Evolutionary conservation across 805 yeast genomes (phyloP), one percentile per base, ranked within the genome.

Genomic region (Nakazawaea wyomingensis): DNA sequence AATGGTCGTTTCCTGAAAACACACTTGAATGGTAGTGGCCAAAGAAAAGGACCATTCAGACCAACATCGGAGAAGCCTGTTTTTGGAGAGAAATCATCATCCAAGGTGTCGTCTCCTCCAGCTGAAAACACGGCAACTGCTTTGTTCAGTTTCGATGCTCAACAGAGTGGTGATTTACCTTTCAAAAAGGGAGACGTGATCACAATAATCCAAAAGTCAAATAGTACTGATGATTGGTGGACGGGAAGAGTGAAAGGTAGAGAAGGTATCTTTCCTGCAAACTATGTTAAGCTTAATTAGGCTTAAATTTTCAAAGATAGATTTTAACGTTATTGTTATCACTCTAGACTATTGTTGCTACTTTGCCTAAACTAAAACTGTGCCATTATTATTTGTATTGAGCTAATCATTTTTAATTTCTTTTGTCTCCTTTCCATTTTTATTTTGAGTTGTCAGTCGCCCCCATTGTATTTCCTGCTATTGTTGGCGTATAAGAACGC

Each of bases 151-250:
- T 91, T 93, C 62, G 84, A 81, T 40, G 98, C 97, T 21, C 96
- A 90, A 62, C 95, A 91, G 65, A 59, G 73, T n/a, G 97, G 97
- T 5, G 99, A 93, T 62, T 71, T 93, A 55, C 77, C 95, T 4
- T 93, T 93, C 72, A 82, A 78, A 52, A 93, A 93, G 69, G 99
- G 99, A 43, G 99, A 93, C 61, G 84, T 86, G 13, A 86, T 93
- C 52, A 82, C 87, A 34, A 85, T 93, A 51, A 67, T 86, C 44
- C 87, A 89, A 62, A 87, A 85, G 62, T 80, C 93, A 8, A 90
- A 85, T 7, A 83, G 96, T 11, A 78, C 80, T 39, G 96, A 93
- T 60, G 98, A 93, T 61, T 93, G 99, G 99, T 93, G 99, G 99
- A 88, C 96, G 0, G 99, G 99, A 21, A 80, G 85, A 59, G 68